These are phyloP conservation scores for Phytophthora cactorum DNA, from an alignment of 352 stramenopile genomes.

Conservation along the genomic window DNA sequence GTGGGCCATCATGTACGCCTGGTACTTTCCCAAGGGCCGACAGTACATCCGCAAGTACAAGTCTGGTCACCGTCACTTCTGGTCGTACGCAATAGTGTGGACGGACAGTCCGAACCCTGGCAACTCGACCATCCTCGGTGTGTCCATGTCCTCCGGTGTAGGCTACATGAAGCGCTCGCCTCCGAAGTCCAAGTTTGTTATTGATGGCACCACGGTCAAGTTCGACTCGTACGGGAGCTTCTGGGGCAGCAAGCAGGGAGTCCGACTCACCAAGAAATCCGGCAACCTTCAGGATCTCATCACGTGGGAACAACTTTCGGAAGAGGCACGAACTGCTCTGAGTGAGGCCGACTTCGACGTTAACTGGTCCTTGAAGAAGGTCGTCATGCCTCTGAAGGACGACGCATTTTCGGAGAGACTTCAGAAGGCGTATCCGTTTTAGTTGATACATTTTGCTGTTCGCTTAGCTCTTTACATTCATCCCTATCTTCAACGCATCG, in stretches of 20 bases:
- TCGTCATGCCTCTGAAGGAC: neutral
- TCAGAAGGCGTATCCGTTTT: constrained; percentile 5
- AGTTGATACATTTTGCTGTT: neutral
- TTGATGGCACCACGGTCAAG: constrained; percentile 4
- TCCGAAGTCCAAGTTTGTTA: constrained; percentile 1
- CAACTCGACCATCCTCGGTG: constrained; percentile 5
- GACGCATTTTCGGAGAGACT: neutral
- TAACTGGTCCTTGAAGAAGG: neutral
- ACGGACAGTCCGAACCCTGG: neutral
- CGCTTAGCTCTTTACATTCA: no score
- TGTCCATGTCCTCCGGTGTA: neutral
- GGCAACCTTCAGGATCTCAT: constrained; percentile 2
- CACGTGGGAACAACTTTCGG: constrained; percentile 2
- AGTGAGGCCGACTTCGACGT: neutral
- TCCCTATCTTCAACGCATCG: no score
- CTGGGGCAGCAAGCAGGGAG: neutral
- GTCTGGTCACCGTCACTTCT: constrained; percentile 1
- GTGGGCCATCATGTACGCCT: constrained; percentile 14
- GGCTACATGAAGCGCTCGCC: neutral
- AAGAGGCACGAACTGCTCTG: constrained; percentile 1
- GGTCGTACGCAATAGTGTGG: constrained; percentile 5
- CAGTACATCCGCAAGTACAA: neutral
- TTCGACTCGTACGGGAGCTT: neutral
- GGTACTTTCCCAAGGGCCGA: constrained; percentile 3
- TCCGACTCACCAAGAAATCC: neutral